Conservation (phyloP, 129 eudicot genomes). For the Smallanthus sonchifolius region DNA sequence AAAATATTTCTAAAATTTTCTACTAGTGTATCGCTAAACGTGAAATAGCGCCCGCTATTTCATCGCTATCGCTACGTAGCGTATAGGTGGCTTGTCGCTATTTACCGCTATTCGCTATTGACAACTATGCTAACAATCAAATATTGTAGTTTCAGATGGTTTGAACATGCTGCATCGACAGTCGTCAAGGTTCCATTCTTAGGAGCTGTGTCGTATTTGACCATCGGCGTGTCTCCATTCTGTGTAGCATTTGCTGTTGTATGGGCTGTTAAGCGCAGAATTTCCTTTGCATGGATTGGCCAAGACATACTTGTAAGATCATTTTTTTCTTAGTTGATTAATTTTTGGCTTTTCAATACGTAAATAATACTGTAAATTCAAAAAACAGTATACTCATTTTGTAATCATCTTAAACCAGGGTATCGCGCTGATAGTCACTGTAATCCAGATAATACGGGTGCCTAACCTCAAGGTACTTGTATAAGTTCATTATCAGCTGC, state of each 20-base stretch:
- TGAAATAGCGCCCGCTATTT: no score
- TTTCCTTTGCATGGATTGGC: constrained; percentile 91
- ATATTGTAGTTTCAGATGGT: constrained; percentile 81
- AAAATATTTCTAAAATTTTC: no score
- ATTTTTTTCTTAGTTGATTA: not conserved
- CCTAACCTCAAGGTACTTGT: constrained; percentile 88
- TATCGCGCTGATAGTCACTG: constrained; percentile 90
- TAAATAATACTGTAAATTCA: not conserved
- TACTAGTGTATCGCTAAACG: no score
- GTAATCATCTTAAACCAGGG: constrained; percentile 55
- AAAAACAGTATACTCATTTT: constrained; percentile 10
- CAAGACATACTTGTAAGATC: constrained; percentile 98
- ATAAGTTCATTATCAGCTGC: constrained; percentile 7
- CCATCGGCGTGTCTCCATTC: constrained; percentile 84
- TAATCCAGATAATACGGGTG: constrained; percentile 89
- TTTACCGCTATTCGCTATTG: no score
- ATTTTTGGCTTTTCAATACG: constrained; percentile 4
- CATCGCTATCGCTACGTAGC: no score
- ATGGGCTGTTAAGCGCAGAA: constrained; percentile 88
- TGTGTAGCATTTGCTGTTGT: constrained; percentile 77
- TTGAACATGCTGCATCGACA: constrained; percentile 72
- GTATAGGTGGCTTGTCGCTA: no score
- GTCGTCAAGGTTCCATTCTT: constrained; percentile 73
- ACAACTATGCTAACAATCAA: constrained; percentile 40
- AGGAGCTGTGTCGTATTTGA: constrained; percentile 87